Evolutionary conservation across 371 early-diverging fungal genomes (phyloP).

Genomic region (Neoconidiobolus thromboides): DNA sequence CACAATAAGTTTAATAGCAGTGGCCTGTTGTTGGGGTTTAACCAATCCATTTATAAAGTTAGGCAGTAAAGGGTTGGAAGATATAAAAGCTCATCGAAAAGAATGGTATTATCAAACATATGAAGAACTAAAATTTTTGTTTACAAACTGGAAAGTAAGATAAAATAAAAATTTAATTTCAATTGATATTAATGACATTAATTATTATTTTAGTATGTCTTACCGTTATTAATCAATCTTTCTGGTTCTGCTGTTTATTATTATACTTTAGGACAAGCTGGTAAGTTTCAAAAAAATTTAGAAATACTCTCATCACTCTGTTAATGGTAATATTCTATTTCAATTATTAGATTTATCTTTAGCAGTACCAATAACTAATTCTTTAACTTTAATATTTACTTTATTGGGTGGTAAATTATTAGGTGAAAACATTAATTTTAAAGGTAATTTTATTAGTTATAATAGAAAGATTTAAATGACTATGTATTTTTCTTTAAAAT

Average conservation of each 20-base stretch:
- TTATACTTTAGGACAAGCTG: slow-evolving; percentile 69
- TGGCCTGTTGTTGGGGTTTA: slow-evolving; percentile 84
- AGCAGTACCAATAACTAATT: slow-evolving; percentile 81
- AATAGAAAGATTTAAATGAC: neutral
- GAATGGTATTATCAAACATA: slow-evolving; percentile 31
- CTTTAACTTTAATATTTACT: slow-evolving; percentile 73
- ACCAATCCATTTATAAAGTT: slow-evolving; percentile 88
- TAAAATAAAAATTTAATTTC: neutral
- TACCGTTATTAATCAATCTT: slow-evolving; percentile 69
- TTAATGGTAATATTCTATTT: slow-evolving; percentile 2
- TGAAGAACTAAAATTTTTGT: slow-evolving; percentile 54
- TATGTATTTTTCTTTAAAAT: neutral
- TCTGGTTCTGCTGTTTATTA: slow-evolving; percentile 82
- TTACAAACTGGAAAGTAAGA: slow-evolving; percentile 66
- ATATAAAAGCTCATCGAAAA: slow-evolving; percentile 25
- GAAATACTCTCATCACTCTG: neutral
- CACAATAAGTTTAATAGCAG: slow-evolving; percentile 10
- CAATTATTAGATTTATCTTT: slow-evolving; percentile 54
- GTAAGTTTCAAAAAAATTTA: neutral
- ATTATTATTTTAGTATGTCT: slow-evolving; percentile 67
- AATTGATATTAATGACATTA: neutral
- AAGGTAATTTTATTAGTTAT: slow-evolving; percentile 1
- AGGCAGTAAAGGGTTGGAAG: slow-evolving; percentile 62
- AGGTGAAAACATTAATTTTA: slow-evolving; percentile 50
- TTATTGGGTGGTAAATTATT: slow-evolving; percentile 54